Percentiles rank a stretch among this genome's conserved stretches.
Evolutionary conservation across 257 asterid species (phyloP).

Genomic region (Gentiana macrophylla): DNA sequence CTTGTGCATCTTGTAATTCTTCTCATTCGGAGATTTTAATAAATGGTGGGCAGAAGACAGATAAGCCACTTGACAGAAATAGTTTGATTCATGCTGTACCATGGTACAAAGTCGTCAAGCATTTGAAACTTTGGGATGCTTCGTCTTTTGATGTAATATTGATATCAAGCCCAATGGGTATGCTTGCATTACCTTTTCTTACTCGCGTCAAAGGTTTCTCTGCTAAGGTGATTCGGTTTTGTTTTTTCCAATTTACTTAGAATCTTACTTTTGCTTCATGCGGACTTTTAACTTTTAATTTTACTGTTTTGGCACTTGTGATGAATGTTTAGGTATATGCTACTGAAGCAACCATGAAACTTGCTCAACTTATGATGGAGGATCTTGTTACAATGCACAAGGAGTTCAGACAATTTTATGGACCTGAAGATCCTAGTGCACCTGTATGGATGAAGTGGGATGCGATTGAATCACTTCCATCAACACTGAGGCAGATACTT

Average conservation of each 20-base stretch:
- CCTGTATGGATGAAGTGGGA: conserved; percentile 89
- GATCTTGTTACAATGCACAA: conserved; percentile 74
- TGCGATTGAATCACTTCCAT: conserved; percentile 56
- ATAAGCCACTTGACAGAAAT: conserved; percentile 24
- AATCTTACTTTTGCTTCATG: conserved; percentile 3
- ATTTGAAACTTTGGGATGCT: conserved; percentile 46
- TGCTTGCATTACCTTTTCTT: conserved; percentile 78
- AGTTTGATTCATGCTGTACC: conserved; percentile 63
- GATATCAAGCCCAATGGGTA: conserved; percentile 69
- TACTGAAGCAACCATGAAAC: conserved; percentile 71
- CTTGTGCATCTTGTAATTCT: conserved; percentile 12
- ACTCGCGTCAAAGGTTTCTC: conserved; percentile 49
- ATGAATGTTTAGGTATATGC: conserved; percentile 48
- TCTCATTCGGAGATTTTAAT: conserved; percentile 15
- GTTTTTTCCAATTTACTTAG: background rate
- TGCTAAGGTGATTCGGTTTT: conserved; percentile 44
- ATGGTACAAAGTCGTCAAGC: conserved; percentile 43
- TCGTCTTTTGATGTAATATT: conserved; percentile 59
- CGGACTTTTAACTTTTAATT: background rate
- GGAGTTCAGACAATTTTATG: conserved; percentile 65
- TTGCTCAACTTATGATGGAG: conserved; percentile 75
- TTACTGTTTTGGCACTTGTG: conserved; percentile 9
- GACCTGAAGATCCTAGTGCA: conserved; percentile 38
- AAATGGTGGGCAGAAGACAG: conserved; percentile 18
- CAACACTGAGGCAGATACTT: conserved; percentile 36